Evolutionary conservation across 208 protist genomes (phyloP).

Genomic region (Leishmania amazonensis): DNA sequence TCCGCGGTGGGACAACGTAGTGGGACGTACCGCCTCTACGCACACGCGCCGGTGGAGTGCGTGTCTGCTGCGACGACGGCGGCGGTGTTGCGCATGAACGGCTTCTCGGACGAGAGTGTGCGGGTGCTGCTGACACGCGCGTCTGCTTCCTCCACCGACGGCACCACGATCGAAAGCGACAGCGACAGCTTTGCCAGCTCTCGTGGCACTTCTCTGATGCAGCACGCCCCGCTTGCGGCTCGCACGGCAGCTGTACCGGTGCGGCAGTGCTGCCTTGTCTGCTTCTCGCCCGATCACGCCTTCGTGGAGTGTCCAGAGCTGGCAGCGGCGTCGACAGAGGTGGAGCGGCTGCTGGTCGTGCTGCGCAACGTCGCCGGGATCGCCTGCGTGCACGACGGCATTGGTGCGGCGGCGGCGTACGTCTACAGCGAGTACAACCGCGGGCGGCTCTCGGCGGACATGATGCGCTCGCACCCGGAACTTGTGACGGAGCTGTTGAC

Average conservation of each 20-base stretch:
- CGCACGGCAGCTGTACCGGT: conserved; percentile 65
- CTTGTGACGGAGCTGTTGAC: conserved; percentile 45
- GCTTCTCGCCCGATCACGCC: conserved; percentile 59
- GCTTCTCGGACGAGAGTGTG: conserved; percentile 67
- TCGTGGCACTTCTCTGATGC: background rate
- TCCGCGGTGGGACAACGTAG: conserved; percentile 41
- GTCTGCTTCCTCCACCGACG: conserved; percentile 1
- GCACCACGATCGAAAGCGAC: background rate
- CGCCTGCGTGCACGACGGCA: conserved; percentile 44
- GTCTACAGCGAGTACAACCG: conserved; percentile 83
- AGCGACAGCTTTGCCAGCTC: background rate
- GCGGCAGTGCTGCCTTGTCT: conserved; percentile 60
- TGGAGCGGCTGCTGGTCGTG: conserved; percentile 47
- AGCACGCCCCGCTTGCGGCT: conserved; percentile 19
- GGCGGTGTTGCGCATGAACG: conserved; percentile 67
- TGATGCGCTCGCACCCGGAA: conserved; percentile 49
- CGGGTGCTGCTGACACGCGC: conserved; percentile 35
- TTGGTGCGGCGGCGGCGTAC: conserved; percentile 65
- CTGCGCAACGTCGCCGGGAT: conserved; percentile 65
- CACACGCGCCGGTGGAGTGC: conserved; percentile 40
- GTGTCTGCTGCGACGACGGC: conserved; percentile 49
- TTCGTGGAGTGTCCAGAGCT: conserved; percentile 80
- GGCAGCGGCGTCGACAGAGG: conserved; percentile 37
- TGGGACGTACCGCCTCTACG: conserved; percentile 76
- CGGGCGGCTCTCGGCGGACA: conserved; percentile 45